Evolutionary conservation across 306 rosid species (phyloP).

Genomic region (Oxytropis ochrocephala): DNA sequence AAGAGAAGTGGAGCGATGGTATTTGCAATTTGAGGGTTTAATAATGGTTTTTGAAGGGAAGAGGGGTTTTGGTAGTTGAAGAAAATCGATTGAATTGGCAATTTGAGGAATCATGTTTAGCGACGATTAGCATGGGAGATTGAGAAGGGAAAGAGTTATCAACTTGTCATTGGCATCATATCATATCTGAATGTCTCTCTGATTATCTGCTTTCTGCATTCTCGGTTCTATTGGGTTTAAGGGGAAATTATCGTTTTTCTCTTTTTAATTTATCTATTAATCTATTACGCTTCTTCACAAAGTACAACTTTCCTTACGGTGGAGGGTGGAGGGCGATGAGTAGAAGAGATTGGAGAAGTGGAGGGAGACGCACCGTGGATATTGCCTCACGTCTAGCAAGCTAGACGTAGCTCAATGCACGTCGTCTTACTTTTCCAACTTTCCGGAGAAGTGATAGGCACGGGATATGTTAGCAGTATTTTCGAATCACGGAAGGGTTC

Average conservation of each 20-base stretch:
- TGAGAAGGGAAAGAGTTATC: not conserved
- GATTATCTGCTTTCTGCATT: conserved; percentile 6
- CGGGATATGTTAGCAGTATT: no score
- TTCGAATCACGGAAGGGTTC: no score
- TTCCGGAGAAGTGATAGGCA: no score
- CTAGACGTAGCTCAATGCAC: no score
- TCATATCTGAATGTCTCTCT: not conserved
- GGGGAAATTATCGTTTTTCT: not conserved
- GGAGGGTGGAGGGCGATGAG: no score
- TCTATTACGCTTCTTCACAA: no score
- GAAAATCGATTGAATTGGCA: conserved; percentile 24
- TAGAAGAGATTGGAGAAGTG: no score
- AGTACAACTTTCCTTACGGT: no score
- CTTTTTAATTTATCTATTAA: not conserved
- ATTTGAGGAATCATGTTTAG: conserved; percentile 48
- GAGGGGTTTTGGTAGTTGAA: conserved; percentile 42
- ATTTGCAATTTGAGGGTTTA: no score
- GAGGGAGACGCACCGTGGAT: no score
- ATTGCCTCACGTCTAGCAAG: no score
- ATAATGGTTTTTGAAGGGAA: conserved; percentile 35
- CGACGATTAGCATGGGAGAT: not conserved
- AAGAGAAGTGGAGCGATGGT: not conserved
- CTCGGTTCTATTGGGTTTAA: not conserved
- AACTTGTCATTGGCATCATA: not conserved
- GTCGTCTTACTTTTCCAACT: no score